Base-by-base conservation (phyloP, 1,284 basidiomycete species). In the Pseudozyma sp. region DNA sequence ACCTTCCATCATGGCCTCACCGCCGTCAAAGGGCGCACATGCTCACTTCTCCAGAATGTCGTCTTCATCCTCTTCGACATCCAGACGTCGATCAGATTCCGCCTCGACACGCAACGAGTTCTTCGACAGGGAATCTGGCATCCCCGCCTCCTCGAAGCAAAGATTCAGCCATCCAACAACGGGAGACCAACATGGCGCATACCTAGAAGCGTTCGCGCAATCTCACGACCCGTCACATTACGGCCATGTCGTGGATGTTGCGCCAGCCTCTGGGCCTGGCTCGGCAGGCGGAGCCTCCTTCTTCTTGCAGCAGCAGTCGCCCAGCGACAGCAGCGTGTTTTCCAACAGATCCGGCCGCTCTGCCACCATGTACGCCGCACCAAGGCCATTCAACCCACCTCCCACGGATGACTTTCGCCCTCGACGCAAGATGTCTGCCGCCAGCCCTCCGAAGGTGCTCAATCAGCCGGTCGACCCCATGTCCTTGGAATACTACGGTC, bases 401-500 rank as follows among this genome's bases (percentile, higher is more conserved):
- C 48, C 44, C 7, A 29, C 48, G 16, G 60, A 64, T 13, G 45
- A 56, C 14, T 56, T 43, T 5, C 48, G 56, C 5, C 29, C 56
- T 8, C 61, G 68, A 30, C 68, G 68, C 57, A 70, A 65, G 45
- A 24, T 39, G 24, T 65, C 68, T 14, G 53, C 39, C 4, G n/a
- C 57, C 1, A 19, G 58, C 7, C 39, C 54, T 45, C 39, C 49
- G 16, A 64, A 50, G 31, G 7, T 43, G 35, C 42, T 53, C 7
- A 64, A 46, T 40, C 69, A 50, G 2, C 60, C 59, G 14, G 40
- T 75, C 13, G 68, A 75, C 35, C 64, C 68, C 40, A 71, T 75
- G 72, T 75, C 72, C 24, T 51, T 71, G 31, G 72, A 68, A 29
- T 75, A 71, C 52, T 75, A 75, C 39, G 68, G 68, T 19, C 72